Conservation (phyloP, 192 early-diverging fungal species). For the Podila minutissima region DNA sequence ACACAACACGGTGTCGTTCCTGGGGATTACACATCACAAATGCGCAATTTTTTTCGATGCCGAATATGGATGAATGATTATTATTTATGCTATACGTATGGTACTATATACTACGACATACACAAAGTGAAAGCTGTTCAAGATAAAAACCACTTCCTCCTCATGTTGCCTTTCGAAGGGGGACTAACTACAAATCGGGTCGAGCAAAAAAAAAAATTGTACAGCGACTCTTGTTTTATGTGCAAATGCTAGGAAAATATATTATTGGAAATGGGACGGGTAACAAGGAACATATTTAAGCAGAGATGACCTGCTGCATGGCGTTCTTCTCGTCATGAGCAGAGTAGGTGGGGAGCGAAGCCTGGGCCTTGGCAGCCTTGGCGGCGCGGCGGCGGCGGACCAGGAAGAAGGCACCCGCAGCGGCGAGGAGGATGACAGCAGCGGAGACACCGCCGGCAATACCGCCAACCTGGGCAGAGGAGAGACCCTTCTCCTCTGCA, state of each 20-base stretch:
- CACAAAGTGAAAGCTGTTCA: too few species aligned
- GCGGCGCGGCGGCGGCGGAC: conserved; percentile 39
- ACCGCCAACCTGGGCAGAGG: conserved; percentile 31
- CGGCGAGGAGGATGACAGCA: conserved; percentile 24
- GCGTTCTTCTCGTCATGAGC: conserved; percentile 42
- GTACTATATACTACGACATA: too few species aligned
- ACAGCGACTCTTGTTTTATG: background rate
- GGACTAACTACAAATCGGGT: too few species aligned
- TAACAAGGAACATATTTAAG: conserved; percentile 10
- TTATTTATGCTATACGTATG: too few species aligned
- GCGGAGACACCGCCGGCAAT: conserved; percentile 48
- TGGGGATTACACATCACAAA: too few species aligned
- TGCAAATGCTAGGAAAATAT: background rate
- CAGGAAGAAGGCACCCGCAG: conserved; percentile 39
- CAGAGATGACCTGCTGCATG: conserved; percentile 31
- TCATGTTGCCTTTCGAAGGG: too few species aligned
- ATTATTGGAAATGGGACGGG: background rate
- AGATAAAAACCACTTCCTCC: too few species aligned
- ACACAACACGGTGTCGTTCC: too few species aligned
- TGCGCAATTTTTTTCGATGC: too few species aligned
- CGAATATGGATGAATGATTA: too few species aligned
- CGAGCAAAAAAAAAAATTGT: too few species aligned
- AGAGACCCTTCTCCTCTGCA: conserved; percentile 1
- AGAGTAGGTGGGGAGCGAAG: conserved; percentile 27
- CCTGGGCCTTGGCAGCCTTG: conserved; percentile 23